These are phyloP conservation scores for Thelephora terrestris DNA, from an alignment of 1,284 basidiomycete species.

Conservation along the genomic window DNA sequence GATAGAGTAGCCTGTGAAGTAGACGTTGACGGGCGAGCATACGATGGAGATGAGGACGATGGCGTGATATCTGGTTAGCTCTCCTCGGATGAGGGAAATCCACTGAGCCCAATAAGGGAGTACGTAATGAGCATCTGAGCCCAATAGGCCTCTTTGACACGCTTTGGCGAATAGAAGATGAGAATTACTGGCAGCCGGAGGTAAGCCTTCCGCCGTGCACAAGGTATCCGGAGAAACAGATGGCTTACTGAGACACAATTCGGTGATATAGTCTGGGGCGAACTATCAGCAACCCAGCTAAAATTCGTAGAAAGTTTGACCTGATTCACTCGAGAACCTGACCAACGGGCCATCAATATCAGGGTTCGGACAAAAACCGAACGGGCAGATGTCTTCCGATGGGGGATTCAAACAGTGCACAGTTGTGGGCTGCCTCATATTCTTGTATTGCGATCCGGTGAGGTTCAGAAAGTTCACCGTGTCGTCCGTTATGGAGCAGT, in stretches of 20 bases:
- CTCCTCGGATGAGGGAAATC: slow-evolving; percentile 5
- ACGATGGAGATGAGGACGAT: background rate
- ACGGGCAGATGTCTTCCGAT: slow-evolving; percentile 7
- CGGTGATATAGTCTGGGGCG: slow-evolving; percentile 8
- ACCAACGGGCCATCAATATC: slow-evolving; percentile 6
- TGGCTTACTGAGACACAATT: slow-evolving; percentile 7
- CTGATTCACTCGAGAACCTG: background rate
- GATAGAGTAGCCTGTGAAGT: background rate
- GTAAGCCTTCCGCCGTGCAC: background rate
- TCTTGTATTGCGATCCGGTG: no score
- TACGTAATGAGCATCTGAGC: background rate
- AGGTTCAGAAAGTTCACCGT: slow-evolving; percentile 7
- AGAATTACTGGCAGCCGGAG: slow-evolving; percentile 4
- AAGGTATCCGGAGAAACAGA: background rate
- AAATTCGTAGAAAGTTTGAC: background rate
- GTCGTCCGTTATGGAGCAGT: background rate
- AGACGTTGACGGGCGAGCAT: background rate
- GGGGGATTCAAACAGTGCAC: slow-evolving; percentile 10
- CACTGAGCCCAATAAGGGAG: slow-evolving; percentile 2
- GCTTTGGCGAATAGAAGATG: slow-evolving; percentile 8
- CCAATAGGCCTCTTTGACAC: background rate
- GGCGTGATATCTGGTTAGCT: slow-evolving; percentile 9
- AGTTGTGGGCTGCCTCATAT: slow-evolving; percentile 1
- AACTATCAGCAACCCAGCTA: background rate
- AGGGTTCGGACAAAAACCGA: slow-evolving; percentile 9